Conservation (phyloP, 345 rosid species). For the Lumnitzera littorea region DNA sequence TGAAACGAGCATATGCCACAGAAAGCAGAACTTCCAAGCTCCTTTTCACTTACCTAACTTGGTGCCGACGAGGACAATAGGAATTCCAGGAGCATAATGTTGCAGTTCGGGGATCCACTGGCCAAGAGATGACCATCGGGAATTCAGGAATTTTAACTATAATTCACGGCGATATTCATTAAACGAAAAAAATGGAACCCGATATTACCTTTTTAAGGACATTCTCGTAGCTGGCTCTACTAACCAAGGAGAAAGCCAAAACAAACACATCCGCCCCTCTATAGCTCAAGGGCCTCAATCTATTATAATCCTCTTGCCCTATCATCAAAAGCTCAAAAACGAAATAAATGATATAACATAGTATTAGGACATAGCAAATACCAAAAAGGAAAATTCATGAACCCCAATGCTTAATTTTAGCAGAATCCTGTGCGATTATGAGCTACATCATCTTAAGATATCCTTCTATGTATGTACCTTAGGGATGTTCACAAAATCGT, state of each 20-base stretch:
- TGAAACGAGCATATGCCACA: too few species aligned
- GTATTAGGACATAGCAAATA: not conserved
- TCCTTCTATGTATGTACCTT: too few species aligned
- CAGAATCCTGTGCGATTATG: too few species aligned
- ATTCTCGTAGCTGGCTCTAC: conserved; percentile 95
- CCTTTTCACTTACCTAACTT: conserved; percentile 55
- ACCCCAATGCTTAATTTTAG: not conserved
- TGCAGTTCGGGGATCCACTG: conserved; percentile 99
- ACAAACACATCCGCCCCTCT: conserved; percentile 97
- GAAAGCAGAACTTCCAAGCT: too few species aligned
- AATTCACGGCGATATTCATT: not conserved
- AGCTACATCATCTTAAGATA: too few species aligned
- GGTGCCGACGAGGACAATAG: conserved; percentile 85
- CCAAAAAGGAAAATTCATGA: not conserved
- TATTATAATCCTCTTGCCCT: conserved; percentile 99
- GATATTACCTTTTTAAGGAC: conserved; percentile 68
- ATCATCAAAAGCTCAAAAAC: conserved; percentile 4
- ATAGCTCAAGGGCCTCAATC: conserved; percentile 95
- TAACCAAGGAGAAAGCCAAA: conserved; percentile 89
- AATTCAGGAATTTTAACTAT: not conserved
- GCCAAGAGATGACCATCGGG: conserved; percentile 9
- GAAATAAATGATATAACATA: not conserved
- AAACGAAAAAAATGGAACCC: not conserved
- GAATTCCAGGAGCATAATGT: conserved; percentile 84
- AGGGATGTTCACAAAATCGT: too few species aligned